Conservation (phyloP, 495 filamentous ascomycete species). For the Tricharina praecox region DNA sequence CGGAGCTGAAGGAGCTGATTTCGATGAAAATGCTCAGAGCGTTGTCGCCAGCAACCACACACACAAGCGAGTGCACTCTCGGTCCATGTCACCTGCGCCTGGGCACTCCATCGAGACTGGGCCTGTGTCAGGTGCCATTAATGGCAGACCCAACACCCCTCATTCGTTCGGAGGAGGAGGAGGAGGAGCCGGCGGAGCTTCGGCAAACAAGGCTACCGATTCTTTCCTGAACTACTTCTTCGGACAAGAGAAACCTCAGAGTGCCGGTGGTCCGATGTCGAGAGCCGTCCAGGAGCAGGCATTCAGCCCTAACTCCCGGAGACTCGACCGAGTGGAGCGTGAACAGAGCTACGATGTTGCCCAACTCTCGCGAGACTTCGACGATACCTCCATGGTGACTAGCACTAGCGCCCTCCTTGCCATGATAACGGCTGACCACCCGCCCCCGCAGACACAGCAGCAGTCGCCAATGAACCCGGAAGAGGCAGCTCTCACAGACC, state of each 20-base stretch:
- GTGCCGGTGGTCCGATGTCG: background rate
- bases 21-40: constrained; percentile 49
- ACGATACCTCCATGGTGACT: constrained; percentile 24
- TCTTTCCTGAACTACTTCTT: constrained; percentile 98
- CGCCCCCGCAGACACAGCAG: background rate
- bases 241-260: constrained; percentile 57
- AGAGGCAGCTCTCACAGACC: constrained; percentile 78
- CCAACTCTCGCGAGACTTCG: constrained; percentile 22
- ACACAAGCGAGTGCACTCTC: constrained; percentile 23
- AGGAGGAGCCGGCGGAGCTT: constrained; percentile 32
- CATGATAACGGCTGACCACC: too few species aligned
- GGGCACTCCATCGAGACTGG: constrained; percentile 20
- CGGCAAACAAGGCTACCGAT: constrained; percentile 45
- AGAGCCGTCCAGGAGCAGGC: background rate
- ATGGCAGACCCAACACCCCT: constrained; percentile 24
- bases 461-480: constrained; percentile 27
- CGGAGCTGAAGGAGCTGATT: constrained; percentile 48
- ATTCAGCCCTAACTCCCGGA: background rate
- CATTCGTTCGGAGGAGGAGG: constrained; percentile 19
- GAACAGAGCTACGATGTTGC: constrained; percentile 14
- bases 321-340: constrained; percentile 5
- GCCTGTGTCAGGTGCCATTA: constrained; percentile 20
- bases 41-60: constrained; percentile 14
- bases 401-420: constrained; percentile 8
- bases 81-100: constrained; percentile 24